Percentiles rank a stretch among this genome's conserved stretches.
These are phyloP conservation scores for Sphagnum magellanicum DNA, from an alignment of 228 moss, liverwort and hornwort species.

Conservation along the genomic window DNA sequence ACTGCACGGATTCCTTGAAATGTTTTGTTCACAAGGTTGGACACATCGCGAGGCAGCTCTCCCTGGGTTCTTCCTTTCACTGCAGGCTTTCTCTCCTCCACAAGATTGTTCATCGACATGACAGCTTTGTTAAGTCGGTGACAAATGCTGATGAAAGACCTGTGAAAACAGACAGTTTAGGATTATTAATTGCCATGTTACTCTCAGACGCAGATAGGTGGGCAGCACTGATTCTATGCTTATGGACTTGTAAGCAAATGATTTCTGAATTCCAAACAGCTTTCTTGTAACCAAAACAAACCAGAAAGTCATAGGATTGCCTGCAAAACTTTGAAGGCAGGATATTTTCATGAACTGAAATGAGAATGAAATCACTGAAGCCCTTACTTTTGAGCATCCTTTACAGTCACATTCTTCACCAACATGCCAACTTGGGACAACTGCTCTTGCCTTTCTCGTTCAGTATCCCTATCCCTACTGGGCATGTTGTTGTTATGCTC, in stretches of 20 bases:
- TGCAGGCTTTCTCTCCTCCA: slow-evolving; percentile 39
- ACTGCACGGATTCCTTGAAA: slow-evolving; percentile 98
- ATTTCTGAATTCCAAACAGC: too few relatives aligned
- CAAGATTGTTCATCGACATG: slow-evolving; percentile 39
- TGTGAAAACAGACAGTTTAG: slow-evolving; percentile 12
- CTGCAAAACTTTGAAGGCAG: neutral
- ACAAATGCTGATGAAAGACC: slow-evolving; percentile 92
- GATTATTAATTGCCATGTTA: neutral
- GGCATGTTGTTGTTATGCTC: neutral
- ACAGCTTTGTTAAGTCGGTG: slow-evolving; percentile 65
- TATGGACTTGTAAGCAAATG: too few relatives aligned
- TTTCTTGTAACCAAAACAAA: too few relatives aligned
- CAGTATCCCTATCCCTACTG: slow-evolving; percentile 16
- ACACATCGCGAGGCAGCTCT: slow-evolving; percentile 61
- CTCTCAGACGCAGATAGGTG: too few relatives aligned
- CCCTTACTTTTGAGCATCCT: slow-evolving; percentile 98
- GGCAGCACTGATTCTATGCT: too few relatives aligned
- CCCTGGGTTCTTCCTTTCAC: slow-evolving; percentile 27
- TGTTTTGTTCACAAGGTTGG: slow-evolving; percentile 71
- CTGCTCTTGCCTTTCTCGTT: slow-evolving; percentile 54
- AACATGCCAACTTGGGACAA: slow-evolving; percentile 54
- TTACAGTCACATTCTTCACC: slow-evolving; percentile 96
- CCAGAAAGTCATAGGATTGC: too few relatives aligned
- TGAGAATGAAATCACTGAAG: neutral
- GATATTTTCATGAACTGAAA: neutral